Conservation (phyloP, 208 protist species). For the Vickermania spadyakhi region DNA sequence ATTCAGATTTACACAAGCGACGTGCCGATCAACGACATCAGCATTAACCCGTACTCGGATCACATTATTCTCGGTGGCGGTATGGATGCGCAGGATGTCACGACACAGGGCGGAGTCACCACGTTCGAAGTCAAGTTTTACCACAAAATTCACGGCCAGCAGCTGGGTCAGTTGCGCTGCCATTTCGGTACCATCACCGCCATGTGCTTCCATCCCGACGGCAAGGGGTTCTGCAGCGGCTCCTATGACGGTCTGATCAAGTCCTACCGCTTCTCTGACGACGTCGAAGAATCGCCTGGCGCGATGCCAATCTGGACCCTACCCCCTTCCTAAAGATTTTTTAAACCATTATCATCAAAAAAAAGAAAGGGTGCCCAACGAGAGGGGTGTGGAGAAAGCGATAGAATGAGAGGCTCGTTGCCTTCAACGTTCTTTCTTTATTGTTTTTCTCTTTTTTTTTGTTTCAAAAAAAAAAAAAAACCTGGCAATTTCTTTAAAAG, state of each 20-base stretch:
- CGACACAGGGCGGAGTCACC: conserved; percentile 79
- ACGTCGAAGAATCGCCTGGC: conserved; percentile 80
- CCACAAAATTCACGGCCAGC: conserved; percentile 93
- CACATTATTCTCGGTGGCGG: conserved; percentile 95
- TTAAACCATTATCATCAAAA: no score
- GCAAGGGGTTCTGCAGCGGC: conserved; percentile 87
- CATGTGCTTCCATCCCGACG: conserved; percentile 93
- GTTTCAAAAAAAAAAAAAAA: no score
- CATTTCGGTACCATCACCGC: conserved; percentile 99
- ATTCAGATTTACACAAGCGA: conserved; percentile 95
- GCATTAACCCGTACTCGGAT: conserved; percentile 88
- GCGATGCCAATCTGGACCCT: conserved; percentile 51
- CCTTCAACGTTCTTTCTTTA: no score
- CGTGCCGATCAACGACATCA: conserved; percentile 94
- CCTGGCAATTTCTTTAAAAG: no score
- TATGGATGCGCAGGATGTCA: conserved; percentile 94
- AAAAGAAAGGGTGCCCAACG: no score
- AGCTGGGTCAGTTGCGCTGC: conserved; percentile 93
- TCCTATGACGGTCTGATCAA: conserved; percentile 95
- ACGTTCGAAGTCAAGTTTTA: conserved; percentile 96
- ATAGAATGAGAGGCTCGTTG: no score
- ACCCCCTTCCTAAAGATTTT: no score
- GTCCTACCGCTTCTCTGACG: conserved; percentile 92
- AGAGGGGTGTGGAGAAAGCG: no score
- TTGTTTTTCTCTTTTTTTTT: no score